phyloP scores from a whole-genome alignment of 371 early-diverging fungal species.

The Haplosporangium sp. region DNA sequence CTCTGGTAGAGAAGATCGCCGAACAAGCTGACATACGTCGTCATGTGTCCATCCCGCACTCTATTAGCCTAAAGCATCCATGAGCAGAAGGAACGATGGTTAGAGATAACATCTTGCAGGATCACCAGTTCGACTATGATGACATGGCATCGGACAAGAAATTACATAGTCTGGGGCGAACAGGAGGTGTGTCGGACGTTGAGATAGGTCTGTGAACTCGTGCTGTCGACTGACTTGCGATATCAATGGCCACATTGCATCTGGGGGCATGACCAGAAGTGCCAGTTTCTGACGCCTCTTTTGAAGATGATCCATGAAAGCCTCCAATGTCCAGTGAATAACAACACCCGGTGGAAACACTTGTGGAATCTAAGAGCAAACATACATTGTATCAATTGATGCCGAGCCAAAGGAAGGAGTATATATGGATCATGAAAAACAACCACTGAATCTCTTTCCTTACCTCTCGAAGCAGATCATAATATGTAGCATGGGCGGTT shows the following conservation, averaged over 20 bases:
- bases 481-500: conserved; percentile 45
- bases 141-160: not conserved
- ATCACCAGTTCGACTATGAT: conserved; percentile 39
- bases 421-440: too few species aligned
- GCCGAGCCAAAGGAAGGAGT: not conserved
- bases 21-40: conserved; percentile 67
- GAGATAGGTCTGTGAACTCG: conserved; percentile 77
- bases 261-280: conserved; percentile 75
- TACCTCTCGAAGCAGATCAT: conserved; percentile 55
- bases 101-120: conserved; percentile 6
- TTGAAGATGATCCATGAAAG: conserved; percentile 69
- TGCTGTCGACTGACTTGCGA: conserved; percentile 81
- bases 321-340: conserved; percentile 76
- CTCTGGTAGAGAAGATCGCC: conserved; percentile 80
- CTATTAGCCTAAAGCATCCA: conserved; percentile 65
- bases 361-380: conserved; percentile 35
- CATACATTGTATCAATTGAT: not conserved
- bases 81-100: too few species aligned
- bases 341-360: conserved; percentile 54
- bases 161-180: conserved; percentile 54
- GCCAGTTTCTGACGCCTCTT: conserved; percentile 67
- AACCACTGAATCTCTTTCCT: not conserved
- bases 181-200: conserved; percentile 67
- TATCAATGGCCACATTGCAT: conserved; percentile 85
- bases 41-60: conserved; percentile 67